These are phyloP conservation scores for Mycosarcoma mackinlayi DNA, from an alignment of 1,284 basidiomycete species.

Conservation along the genomic window DNA sequence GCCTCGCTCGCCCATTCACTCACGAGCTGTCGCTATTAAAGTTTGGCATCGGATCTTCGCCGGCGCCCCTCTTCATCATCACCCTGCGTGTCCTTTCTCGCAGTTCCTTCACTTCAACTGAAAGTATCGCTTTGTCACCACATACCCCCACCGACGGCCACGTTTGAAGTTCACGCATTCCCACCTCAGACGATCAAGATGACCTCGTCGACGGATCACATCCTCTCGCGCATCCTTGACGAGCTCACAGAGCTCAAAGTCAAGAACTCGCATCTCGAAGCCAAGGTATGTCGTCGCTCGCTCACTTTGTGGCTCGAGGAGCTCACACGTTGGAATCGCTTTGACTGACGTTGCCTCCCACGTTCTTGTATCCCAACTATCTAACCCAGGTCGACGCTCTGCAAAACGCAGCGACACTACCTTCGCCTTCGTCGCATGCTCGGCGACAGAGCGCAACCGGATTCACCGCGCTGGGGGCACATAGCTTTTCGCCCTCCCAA, in stretches of 20 bases:
- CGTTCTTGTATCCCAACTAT: too few relatives aligned
- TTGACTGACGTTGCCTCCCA: too few relatives aligned
- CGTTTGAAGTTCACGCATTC: background rate
- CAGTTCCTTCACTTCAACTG: too few relatives aligned
- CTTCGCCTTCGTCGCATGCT: slow-evolving; percentile 46
- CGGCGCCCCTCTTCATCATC: background rate
- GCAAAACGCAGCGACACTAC: slow-evolving; percentile 45
- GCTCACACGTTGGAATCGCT: background rate
- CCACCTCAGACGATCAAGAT: slow-evolving; percentile 3
- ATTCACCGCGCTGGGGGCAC: slow-evolving; percentile 43
- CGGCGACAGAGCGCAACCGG: slow-evolving; percentile 48
- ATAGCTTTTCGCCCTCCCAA: slow-evolving; percentile 43
- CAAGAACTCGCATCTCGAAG: slow-evolving; percentile 58
- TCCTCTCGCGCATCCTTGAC: slow-evolving; percentile 52
- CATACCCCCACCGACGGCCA: background rate
- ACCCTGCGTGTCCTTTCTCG: background rate
- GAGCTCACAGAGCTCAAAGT: slow-evolving; percentile 61
- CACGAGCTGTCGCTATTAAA: background rate
- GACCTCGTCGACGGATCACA: slow-evolving; percentile 39
- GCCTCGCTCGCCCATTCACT: background rate
- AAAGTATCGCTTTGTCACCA: background rate
- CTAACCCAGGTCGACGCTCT: slow-evolving; percentile 41
- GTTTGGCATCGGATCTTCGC: background rate
- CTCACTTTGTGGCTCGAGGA: background rate
- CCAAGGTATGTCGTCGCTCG: slow-evolving; percentile 40